Base-by-base conservation (phyloP, 306 rosid species). In the Crotalaria pallida region DNA sequence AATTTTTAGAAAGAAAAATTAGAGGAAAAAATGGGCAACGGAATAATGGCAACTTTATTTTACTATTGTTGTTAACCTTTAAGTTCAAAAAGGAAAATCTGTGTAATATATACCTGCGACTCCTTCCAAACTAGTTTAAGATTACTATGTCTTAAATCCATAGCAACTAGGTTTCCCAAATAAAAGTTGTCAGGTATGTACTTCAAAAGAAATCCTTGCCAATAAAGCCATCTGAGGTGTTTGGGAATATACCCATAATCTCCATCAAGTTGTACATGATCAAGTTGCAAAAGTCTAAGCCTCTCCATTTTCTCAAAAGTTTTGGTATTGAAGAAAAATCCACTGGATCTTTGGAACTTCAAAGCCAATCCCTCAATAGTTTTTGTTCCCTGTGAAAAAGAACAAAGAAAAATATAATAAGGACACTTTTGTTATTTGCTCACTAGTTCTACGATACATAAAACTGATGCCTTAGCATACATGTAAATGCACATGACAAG, bases 201-300 rank as follows among this genome's bases (percentile, higher is more conserved):
- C 36, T 29, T 33, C 5, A 40, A 16, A 1, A 76, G 81, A 44
- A 58, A 81, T 21, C 73, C 67, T 17, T 57, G 51, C 88, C 88
- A 81, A 68, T 44, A 48, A 11, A 84, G 0, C 86, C 84, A 84
- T 36, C 63, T 79, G 3, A 84, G 3, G 3, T 75, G 19, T 18
- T 76, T 3, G 12, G 82, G 62, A 67, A 88, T 26, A 63, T 65
- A 7, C 22, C 24, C 41, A 67, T 11, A 79, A 34, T 52, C 69
- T 55, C 85, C 84, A 2, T 0, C n/a, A 2, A 83, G 50, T 1
- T 59, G 11, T 0, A 81, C 85, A 12, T 3, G 0, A 21, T 48
- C 13, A 2, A 88, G 84, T 31, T 69, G 70, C 10, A 88, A 68
- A 34, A 86, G 65, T 65, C 81, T 81, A 21, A 88, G 29, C 5